Base-by-base conservation (phyloP, 352 stramenopile species). In the Phytophthora litchii region DNA sequence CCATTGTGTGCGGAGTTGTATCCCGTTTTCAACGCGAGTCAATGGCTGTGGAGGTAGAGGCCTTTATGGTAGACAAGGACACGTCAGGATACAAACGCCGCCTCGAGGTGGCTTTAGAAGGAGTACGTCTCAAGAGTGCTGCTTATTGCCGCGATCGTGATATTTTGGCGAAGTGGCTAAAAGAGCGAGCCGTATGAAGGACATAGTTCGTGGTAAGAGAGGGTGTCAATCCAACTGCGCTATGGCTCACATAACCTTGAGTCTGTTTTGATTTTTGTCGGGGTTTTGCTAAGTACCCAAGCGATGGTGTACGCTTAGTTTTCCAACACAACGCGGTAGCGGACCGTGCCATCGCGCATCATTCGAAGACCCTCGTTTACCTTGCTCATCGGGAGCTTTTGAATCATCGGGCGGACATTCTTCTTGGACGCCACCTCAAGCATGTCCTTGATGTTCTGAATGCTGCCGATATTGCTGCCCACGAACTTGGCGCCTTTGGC, bases 401-500 rank as follows among this genome's bases (percentile, higher is more conserved):
- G 57, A 34, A 83, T 74, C 13, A 80, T 43, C 3, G 72, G 47
- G 17, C 63, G 62, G 36, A 93, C 81, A 13, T 86, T 75, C 43
- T 91, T 80, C 36, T 78, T 63, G 27, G 65, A 72, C 17, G 44
- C 44, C 27, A 51, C 16, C 29, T 51, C 29, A n/a, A 25, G 42
- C 42, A 48, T 48, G 14, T 36, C 42, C 27, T 48, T 48, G 23
- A 48, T 48, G 23, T 35, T 48, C 41, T 48, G 41, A 25, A 35
- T 51, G 83, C 94, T 48, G 31, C 86, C 85, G 60, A 95, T 80
- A 20, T 78, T 47, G 47, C 55, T 83, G 32, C 87, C 88, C 5
- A 72, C 59, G 44, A 95, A 55, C 17, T 62, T 74, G 23, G 61
- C 50, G 29, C 70, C 70, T 14, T 60, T 57, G 17, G 60, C 45